Evolutionary conservation across 2,329 filamentous ascomycete genomes (phyloP).

Genomic region (Macrophomina pseudophaseolina): DNA sequence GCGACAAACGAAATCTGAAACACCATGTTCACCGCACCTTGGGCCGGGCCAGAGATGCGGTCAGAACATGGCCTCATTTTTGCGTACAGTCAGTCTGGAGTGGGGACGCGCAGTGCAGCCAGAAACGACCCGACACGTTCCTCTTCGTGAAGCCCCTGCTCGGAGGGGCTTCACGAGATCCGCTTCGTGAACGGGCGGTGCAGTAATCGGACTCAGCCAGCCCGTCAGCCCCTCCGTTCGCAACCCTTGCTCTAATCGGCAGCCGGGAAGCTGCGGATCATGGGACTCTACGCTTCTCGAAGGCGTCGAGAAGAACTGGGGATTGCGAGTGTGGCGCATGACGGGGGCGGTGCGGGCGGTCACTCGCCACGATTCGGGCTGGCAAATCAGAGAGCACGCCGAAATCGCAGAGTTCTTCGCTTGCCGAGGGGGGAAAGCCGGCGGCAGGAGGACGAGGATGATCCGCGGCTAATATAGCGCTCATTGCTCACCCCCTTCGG

Average conservation of each 20-base stretch:
- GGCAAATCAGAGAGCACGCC: slow-evolving; percentile 1
- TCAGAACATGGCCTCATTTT: slow-evolving; percentile 8
- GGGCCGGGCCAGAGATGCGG: slow-evolving; percentile 8
- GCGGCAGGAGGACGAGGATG: background rate
- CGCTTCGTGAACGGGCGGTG: background rate
- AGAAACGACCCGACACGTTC: slow-evolving; percentile 9
- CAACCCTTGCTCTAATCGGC: background rate
- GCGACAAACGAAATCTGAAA: slow-evolving; percentile 4
- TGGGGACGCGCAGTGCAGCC: slow-evolving; percentile 10
- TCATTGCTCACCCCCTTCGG: slow-evolving; percentile 5
- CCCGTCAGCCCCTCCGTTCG: background rate
- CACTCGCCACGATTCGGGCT: background rate
- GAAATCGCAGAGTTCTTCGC: background rate
- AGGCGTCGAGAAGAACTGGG: slow-evolving; percentile 4
- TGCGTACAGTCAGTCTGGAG: background rate
- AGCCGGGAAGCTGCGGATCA: too few species aligned
- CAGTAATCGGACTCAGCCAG: background rate
- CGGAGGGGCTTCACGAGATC: background rate
- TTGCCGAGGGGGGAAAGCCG: slow-evolving; percentile 1
- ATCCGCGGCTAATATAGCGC: slow-evolving; percentile 11
- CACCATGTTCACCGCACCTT: slow-evolving; percentile 21
- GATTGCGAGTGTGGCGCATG: background rate
- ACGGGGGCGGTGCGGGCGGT: background rate
- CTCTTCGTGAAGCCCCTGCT: too few species aligned
- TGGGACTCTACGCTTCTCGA: background rate